Evolutionary conservation across 768 basidiomycete species (phyloP).

Genomic region (Calocybe cyanea): DNA sequence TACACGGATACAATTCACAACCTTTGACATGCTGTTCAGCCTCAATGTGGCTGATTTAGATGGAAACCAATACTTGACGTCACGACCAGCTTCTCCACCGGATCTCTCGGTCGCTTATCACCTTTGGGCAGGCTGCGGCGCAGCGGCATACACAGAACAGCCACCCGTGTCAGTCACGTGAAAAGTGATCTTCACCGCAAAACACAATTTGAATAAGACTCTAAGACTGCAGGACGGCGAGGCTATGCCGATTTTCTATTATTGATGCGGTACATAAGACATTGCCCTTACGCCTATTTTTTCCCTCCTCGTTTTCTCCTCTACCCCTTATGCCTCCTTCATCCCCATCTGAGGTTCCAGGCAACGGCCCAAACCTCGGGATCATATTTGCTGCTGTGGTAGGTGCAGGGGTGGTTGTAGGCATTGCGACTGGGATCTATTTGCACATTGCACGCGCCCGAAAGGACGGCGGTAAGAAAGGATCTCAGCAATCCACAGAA

Average conservation of each 20-base stretch:
- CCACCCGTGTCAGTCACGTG: conserved; percentile 1
- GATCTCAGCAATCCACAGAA: background rate
- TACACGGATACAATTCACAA: background rate
- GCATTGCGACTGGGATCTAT: background rate
- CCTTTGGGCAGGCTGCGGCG: background rate
- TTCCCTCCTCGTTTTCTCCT: background rate
- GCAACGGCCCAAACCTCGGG: background rate
- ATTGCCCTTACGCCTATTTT: background rate
- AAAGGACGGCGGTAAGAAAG: background rate
- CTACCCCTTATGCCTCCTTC: background rate
- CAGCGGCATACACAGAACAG: background rate
- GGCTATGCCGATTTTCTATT: conserved; percentile 7
- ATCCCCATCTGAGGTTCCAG: background rate
- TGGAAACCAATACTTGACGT: background rate
- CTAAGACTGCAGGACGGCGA: background rate
- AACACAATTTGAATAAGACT: background rate
- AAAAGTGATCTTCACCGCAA: background rate
- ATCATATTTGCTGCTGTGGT: background rate
- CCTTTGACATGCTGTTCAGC: conserved; percentile 4
- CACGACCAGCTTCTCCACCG: background rate
- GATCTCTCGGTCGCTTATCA: background rate
- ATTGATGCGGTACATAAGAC: background rate
- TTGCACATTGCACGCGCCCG: background rate
- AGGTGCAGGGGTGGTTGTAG: background rate
- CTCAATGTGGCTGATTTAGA: background rate